A percentile compares a stretch with the other conserved stretches of the same genome.
Evolutionary conservation across 148 eudicot species (phyloP).

Genomic region (Vaccinium myrtillus): DNA sequence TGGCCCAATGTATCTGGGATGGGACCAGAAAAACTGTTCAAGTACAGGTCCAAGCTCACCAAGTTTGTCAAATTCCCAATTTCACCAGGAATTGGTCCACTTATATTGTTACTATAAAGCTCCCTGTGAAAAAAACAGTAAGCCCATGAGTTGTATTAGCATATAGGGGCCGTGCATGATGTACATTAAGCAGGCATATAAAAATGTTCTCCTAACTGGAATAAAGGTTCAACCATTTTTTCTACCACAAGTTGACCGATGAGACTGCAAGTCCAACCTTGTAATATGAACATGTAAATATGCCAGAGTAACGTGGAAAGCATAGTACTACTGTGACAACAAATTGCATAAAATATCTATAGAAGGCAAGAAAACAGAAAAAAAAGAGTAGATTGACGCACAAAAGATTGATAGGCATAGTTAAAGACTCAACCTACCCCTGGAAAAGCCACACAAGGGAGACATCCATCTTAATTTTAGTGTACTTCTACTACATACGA

Average conservation of each 20-base stretch:
- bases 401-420: neutral
- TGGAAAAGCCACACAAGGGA: neutral
- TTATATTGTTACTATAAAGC: constrained; percentile 34
- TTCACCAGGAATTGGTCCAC: constrained; percentile 28
- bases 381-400: neutral
- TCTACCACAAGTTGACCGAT: neutral
- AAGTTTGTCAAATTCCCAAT: constrained; percentile 35
- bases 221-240: neutral
- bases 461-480: neutral
- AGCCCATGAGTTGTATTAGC: neutral
- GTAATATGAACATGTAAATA: neutral
- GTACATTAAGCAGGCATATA: neutral
- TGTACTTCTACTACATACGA: neutral
- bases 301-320: neutral
- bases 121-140: constrained; percentile 24
- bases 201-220: neutral
- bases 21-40: constrained; percentile 31
- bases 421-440: neutral
- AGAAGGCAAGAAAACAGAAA: neutral
- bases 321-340: neutral
- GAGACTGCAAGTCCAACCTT: neutral
- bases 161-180: neutral
- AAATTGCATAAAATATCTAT: neutral
- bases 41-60: constrained; percentile 39
- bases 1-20: constrained; percentile 34